Evolutionary conservation across 108 stramenopile genomes (phyloP).

Genomic region (Cyclostephanos invisitatus): DNA sequence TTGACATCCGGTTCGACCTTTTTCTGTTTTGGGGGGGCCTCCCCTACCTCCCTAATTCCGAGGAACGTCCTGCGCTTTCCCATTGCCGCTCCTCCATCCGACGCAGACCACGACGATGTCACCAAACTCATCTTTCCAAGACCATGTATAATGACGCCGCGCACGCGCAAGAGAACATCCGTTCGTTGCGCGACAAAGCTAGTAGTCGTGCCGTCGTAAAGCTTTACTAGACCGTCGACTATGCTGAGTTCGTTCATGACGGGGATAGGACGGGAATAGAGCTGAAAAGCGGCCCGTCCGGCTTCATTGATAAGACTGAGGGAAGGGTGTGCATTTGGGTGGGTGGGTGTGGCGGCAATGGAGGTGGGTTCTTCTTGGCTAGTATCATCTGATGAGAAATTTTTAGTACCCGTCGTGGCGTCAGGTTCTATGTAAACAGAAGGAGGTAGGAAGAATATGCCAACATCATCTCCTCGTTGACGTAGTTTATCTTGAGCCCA

Average conservation of each 20-base stretch:
- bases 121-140: conserved; percentile 76
- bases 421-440: conserved; percentile 33
- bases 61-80: conserved; percentile 1
- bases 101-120: conserved; percentile 37
- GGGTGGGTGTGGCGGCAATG: background rate
- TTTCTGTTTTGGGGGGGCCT: background rate
- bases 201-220: conserved; percentile 64
- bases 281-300: conserved; percentile 71
- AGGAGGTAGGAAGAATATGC: conserved; percentile 59
- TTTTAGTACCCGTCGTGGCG: background rate
- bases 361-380: background rate
- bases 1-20: background rate
- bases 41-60: background rate
- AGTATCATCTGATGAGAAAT: conserved; percentile 19
- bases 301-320: conserved; percentile 54
- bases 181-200: conserved; percentile 70
- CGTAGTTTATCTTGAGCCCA: conserved; percentile 32
- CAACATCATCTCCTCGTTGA: conserved; percentile 35
- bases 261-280: conserved; percentile 74
- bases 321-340: background rate
- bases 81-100: conserved; percentile 2
- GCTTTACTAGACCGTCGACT: conserved; percentile 82
- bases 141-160: conserved; percentile 73
- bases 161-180: conserved; percentile 61
- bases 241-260: conserved; percentile 77